Evolutionary conservation across 768 basidiomycete genomes (phyloP).

Genomic region (Royoungia palumana): DNA sequence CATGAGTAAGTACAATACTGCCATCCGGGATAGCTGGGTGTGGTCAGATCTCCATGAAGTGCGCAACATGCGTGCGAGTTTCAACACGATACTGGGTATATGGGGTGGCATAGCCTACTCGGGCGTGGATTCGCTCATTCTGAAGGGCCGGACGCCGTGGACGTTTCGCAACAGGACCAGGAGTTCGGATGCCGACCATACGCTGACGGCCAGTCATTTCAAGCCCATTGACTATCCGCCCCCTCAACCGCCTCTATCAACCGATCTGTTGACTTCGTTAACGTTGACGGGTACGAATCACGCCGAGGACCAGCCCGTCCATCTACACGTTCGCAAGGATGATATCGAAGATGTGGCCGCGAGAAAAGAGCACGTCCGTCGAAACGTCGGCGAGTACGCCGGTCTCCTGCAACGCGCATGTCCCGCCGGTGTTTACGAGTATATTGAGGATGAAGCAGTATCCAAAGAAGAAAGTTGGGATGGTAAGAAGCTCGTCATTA

Average conservation of each 20-base stretch:
- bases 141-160: conserved; percentile 88
- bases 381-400: conserved; percentile 77
- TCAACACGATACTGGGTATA: conserved; percentile 74
- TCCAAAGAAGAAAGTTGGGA: conserved; percentile 57
- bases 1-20: conserved; percentile 69
- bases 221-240: conserved; percentile 82
- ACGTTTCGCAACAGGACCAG: conserved; percentile 70
- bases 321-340: conserved; percentile 63
- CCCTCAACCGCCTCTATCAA: conserved; percentile 86
- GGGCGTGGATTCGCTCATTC: conserved; percentile 79
- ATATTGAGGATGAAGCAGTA: conserved; percentile 66
- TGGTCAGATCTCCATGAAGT: conserved; percentile 85
- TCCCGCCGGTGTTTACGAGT: conserved; percentile 97
- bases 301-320: conserved; percentile 92
- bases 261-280: conserved; percentile 89
- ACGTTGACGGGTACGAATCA: conserved; percentile 93
- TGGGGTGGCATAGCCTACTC: conserved; percentile 88
- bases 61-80: conserved; percentile 87
- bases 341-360: conserved; percentile 40
- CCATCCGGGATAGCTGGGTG: conserved; percentile 78
- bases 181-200: conserved; percentile 64
- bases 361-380: conserved; percentile 63
- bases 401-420: conserved; percentile 87
- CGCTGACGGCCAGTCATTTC: conserved; percentile 60
- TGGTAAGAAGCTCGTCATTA: conserved; percentile 91